Evolutionary conservation across 1,284 basidiomycete genomes (phyloP).

Genomic region (Moesziomyces sp.): DNA sequence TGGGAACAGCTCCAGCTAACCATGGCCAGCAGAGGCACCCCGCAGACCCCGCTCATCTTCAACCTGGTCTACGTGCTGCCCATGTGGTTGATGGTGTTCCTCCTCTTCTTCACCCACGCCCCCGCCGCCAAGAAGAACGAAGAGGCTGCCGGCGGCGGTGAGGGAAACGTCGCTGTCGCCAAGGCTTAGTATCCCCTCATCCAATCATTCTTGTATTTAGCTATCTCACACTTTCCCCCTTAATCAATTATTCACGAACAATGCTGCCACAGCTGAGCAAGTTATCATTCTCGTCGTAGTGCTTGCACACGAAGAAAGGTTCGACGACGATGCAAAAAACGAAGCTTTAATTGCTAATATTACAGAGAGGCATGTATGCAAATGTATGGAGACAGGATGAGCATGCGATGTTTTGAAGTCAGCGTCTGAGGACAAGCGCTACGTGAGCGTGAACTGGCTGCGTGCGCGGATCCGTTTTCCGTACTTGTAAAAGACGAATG

Average conservation of each 20-base stretch:
- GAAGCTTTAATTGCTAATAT: background rate
- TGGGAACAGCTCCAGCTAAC: slow-evolving; percentile 52
- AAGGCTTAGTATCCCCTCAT: slow-evolving; percentile 10
- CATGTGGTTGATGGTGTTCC: slow-evolving; percentile 54
- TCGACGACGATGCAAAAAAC: too few species aligned
- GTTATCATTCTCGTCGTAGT: too few species aligned
- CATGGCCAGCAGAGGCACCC: slow-evolving; percentile 39
- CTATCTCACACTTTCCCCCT: background rate
- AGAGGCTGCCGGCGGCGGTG: slow-evolving; percentile 1
- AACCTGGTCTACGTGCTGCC: slow-evolving; percentile 54
- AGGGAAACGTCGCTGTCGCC: slow-evolving; percentile 16
- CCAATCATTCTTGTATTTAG: slow-evolving; percentile 7
- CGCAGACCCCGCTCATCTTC: slow-evolving; percentile 52
- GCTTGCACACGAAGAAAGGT: too few species aligned
- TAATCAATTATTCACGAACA: background rate
- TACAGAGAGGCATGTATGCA: background rate
- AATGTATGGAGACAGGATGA: background rate
- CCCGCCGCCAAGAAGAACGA: slow-evolving; percentile 24
- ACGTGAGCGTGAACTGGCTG: slow-evolving; percentile 40
- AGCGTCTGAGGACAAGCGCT: background rate
- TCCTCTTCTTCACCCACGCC: slow-evolving; percentile 56
- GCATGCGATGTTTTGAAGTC: background rate
- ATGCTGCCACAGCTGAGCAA: too few species aligned
- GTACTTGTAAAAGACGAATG: slow-evolving; percentile 52
- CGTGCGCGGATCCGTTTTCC: slow-evolving; percentile 47